These are phyloP conservation scores for Syncephalis plumigaleata DNA, from an alignment of 371 early-diverging fungal species.

Conservation along the genomic window DNA sequence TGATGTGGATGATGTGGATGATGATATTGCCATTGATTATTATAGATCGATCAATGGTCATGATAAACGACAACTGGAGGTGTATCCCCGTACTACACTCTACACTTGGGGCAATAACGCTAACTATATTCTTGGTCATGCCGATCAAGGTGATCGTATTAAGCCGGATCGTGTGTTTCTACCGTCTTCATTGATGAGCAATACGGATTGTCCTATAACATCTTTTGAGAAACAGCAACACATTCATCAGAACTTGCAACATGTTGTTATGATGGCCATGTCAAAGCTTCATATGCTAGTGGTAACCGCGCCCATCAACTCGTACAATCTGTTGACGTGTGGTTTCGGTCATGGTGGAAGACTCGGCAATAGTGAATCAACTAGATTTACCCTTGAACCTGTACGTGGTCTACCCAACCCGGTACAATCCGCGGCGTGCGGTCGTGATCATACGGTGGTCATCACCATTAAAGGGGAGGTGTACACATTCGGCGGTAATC, in stretches of 20 bases:
- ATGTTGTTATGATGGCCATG: constrained; percentile 23
- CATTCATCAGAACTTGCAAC: constrained; percentile 7
- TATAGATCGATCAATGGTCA: too few species aligned
- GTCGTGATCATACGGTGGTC: constrained; percentile 54
- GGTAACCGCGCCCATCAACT: constrained; percentile 23
- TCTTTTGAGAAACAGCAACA: too few species aligned
- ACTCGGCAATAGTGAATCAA: constrained; percentile 40
- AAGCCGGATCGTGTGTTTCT: constrained; percentile 43
- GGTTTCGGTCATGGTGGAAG: constrained; percentile 61
- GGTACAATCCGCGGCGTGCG: constrained; percentile 31
- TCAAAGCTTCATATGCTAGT: constrained; percentile 55
- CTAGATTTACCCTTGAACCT: constrained; percentile 26
- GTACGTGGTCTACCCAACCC: constrained; percentile 26
- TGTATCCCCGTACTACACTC: constrained; percentile 10
- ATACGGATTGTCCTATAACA: too few species aligned
- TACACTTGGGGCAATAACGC: constrained; percentile 67
- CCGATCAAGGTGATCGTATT: constrained; percentile 39
- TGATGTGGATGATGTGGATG: too few species aligned
- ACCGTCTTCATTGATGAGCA: constrained; percentile 9
- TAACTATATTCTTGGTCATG: constrained; percentile 47
- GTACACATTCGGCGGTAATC: constrained; percentile 46
- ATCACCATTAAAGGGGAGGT: constrained; percentile 26
- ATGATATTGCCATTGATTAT: too few species aligned
- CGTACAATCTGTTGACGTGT: constrained; percentile 21
- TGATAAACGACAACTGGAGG: too few species aligned